A percentile compares a stretch with the other conserved stretches of the same genome.
These are phyloP conservation scores for Citrus hindsii DNA, from an alignment of 345 rosid genomes.

Conservation along the genomic window DNA sequence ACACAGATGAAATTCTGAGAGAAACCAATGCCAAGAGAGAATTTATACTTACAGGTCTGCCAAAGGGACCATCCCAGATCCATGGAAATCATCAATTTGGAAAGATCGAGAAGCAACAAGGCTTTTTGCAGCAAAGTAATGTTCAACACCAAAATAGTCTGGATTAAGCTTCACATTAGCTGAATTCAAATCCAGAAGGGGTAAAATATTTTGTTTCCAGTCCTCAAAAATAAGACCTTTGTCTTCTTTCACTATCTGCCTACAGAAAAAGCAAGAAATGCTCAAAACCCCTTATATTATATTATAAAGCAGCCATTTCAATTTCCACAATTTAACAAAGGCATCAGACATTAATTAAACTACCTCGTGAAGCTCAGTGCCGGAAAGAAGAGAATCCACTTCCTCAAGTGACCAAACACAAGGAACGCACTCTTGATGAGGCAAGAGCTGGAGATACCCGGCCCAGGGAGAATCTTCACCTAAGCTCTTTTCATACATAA, in stretches of 20 bases:
- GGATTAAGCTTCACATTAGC: slow-evolving; percentile 22
- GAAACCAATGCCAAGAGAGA: neutral
- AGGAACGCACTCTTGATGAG: slow-evolving; percentile 57
- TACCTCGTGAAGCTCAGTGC: slow-evolving; percentile 92
- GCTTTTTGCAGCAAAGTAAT: slow-evolving; percentile 67
- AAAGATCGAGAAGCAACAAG: slow-evolving; percentile 78
- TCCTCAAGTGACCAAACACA: slow-evolving; percentile 61
- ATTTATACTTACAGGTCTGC: slow-evolving; percentile 75
- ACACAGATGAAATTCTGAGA: neutral
- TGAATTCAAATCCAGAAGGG: slow-evolving; percentile 52
- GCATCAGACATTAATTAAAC: neutral
- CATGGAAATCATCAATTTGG: slow-evolving; percentile 73
- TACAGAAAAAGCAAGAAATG: slow-evolving; percentile 24
- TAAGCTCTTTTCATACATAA: slow-evolving; percentile 83
- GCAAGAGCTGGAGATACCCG: slow-evolving; percentile 71
- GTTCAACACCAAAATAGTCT: slow-evolving; percentile 48
- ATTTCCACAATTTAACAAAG: too few relatives aligned
- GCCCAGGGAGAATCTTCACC: slow-evolving; percentile 71
- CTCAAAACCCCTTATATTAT: neutral
- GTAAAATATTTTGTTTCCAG: slow-evolving; percentile 68
- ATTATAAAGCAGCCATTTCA: neutral
- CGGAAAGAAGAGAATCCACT: slow-evolving; percentile 57
- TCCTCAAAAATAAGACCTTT: slow-evolving; percentile 63
- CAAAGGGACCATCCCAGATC: slow-evolving; percentile 87
- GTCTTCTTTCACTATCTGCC: slow-evolving; percentile 83